Percentiles rank a stretch among this genome's conserved stretches.
Conservation (phyloP, 2,329 filamentous ascomycete genomes). For the Colletotrichum sansevieriae region DNA sequence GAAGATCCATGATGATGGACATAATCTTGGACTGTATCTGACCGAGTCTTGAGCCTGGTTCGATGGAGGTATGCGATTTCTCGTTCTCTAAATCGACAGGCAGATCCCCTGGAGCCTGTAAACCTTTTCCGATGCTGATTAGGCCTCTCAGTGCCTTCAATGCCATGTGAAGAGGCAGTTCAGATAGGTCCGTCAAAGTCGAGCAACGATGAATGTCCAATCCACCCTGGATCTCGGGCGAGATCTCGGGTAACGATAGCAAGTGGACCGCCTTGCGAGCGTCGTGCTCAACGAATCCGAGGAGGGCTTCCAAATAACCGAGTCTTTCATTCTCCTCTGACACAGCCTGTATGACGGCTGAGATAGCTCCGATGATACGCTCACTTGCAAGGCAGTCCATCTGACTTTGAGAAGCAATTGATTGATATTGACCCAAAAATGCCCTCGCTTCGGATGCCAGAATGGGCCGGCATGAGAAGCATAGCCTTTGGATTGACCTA, state of each 20-base stretch:
- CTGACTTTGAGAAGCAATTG: slow-evolving; percentile 69
- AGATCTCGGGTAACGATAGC: slow-evolving; percentile 45
- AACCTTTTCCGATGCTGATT: slow-evolving; percentile 76
- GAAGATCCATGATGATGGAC: slow-evolving; percentile 60
- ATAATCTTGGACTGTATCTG: slow-evolving; percentile 62
- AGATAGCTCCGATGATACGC: slow-evolving; percentile 79
- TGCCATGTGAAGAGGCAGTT: slow-evolving; percentile 63
- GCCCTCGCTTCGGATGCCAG: slow-evolving; percentile 75
- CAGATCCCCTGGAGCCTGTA: slow-evolving; percentile 76
- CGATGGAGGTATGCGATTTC: slow-evolving; percentile 42
- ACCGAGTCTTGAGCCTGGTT: slow-evolving; percentile 45
- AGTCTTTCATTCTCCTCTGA: slow-evolving; percentile 47
- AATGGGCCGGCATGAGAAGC: slow-evolving; percentile 78
- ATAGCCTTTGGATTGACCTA: slow-evolving; percentile 80
- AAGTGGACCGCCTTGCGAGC: slow-evolving; percentile 49
- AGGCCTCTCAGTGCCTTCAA: slow-evolving; percentile 75
- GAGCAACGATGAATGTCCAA: slow-evolving; percentile 31
- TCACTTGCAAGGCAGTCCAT: slow-evolving; percentile 80
- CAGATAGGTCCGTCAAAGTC: slow-evolving; percentile 45
- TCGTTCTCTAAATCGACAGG: slow-evolving; percentile 76
- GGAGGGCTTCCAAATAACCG: slow-evolving; percentile 66
- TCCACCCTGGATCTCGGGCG: slow-evolving; percentile 1
- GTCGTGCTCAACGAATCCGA: slow-evolving; percentile 73
- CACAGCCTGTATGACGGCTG: slow-evolving; percentile 81
- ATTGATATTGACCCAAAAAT: slow-evolving; percentile 79